A percentile compares a stretch with the other conserved stretches of the same genome.
These are phyloP conservation scores for Sphagnurus paluster DNA, from an alignment of 1,284 basidiomycete species.

Conservation along the genomic window DNA sequence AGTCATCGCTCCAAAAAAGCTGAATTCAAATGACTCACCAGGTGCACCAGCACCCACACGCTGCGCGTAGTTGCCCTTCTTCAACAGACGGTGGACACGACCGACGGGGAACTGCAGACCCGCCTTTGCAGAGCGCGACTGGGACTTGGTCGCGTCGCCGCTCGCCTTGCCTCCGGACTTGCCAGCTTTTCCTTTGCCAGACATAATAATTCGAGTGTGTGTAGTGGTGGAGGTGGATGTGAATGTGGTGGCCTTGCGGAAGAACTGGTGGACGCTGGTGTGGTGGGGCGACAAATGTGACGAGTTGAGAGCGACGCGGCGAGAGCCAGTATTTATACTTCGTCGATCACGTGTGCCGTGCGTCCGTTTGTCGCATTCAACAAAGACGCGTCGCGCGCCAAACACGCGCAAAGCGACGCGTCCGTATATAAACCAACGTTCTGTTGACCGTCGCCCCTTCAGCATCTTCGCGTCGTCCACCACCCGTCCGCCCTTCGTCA, in stretches of 20 bases:
- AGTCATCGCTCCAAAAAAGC: not conserved
- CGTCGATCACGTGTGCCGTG: slow-evolving; percentile 16
- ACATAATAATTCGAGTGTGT: slow-evolving; percentile 33
- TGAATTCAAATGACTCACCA: slow-evolving; percentile 44
- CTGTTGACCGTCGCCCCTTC: not conserved
- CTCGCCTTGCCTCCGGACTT: slow-evolving; percentile 61
- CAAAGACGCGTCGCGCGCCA: slow-evolving; percentile 42
- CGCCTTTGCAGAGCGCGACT: slow-evolving; percentile 82
- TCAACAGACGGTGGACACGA: slow-evolving; percentile 87
- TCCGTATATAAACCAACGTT: slow-evolving; percentile 35
- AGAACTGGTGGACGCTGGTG: slow-evolving; percentile 5
- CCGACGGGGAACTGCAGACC: slow-evolving; percentile 87
- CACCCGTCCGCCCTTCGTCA: slow-evolving; percentile 22
- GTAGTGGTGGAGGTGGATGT: slow-evolving; percentile 17
- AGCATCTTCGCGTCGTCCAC: slow-evolving; percentile 12
- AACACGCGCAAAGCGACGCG: slow-evolving; percentile 44
- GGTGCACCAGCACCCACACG: slow-evolving; percentile 80
- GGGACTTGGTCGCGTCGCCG: slow-evolving; percentile 49
- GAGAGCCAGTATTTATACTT: slow-evolving; percentile 12
- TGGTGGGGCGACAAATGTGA: slow-evolving; percentile 5
- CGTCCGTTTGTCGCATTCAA: slow-evolving; percentile 30
- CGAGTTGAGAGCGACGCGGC: slow-evolving; percentile 5
- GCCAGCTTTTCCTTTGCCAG: slow-evolving; percentile 53
- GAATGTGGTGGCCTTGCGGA: slow-evolving; percentile 13
- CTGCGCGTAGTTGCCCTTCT: slow-evolving; percentile 84